These are phyloP conservation scores for Neoscytalidium dimidiatum DNA, from an alignment of 2,329 filamentous ascomycete genomes.

Conservation along the genomic window DNA sequence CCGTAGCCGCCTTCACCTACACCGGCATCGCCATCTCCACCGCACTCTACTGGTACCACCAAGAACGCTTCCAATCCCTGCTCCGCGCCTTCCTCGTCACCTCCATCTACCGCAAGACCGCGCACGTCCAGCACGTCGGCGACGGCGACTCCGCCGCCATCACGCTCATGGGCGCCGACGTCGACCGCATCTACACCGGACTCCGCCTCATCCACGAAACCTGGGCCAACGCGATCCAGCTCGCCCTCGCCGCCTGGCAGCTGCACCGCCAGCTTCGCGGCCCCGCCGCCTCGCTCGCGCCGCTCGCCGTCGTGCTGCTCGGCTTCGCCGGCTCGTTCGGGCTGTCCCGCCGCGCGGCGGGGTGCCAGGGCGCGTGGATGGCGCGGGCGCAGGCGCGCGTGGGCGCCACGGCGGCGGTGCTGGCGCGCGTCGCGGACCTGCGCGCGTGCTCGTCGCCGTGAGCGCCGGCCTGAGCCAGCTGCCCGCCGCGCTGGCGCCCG, in stretches of 20 bases:
- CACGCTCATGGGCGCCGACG: constrained; percentile 40
- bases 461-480: background rate
- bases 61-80: constrained; percentile 41
- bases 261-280: constrained; percentile 49
- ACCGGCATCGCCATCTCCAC: constrained; percentile 26
- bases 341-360: constrained; percentile 33
- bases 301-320: constrained; percentile 47
- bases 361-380: constrained; percentile 43
- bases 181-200: constrained; percentile 37
- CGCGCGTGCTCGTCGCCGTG: background rate
- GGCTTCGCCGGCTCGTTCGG: constrained; percentile 32
- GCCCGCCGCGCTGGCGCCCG: background rate
- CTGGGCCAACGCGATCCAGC: constrained; percentile 43
- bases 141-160: constrained; percentile 34
- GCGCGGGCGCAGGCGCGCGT: constrained; percentile 48
- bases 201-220: constrained; percentile 38
- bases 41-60: constrained; percentile 31
- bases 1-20: constrained; percentile 28
- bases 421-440: constrained; percentile 42
- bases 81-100: constrained; percentile 35
- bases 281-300: constrained; percentile 46
- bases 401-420: constrained; percentile 42
- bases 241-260: constrained; percentile 50
- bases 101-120: constrained; percentile 38
- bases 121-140: constrained; percentile 28